Percentiles rank a stretch among this genome's conserved stretches.
Conservation (phyloP, 192 early-diverging fungal species). For the Coemansia nantahalensis region DNA sequence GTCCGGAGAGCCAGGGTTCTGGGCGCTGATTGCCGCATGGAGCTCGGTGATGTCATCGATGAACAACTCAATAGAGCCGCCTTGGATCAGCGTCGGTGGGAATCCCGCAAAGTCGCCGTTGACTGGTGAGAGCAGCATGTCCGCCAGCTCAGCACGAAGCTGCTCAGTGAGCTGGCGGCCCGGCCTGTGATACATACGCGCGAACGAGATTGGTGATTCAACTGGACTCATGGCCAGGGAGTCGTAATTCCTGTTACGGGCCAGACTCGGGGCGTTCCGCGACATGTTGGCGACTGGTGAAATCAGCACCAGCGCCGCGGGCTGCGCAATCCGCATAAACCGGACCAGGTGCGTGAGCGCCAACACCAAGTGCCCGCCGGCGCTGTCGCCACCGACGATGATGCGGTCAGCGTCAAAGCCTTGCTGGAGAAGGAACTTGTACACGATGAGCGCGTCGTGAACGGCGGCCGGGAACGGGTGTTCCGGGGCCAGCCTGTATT, state of each 20-base stretch:
- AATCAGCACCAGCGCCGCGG: slow-evolving; percentile 56
- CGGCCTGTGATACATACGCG: slow-evolving; percentile 29
- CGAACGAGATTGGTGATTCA: slow-evolving; percentile 11
- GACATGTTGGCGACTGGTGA: slow-evolving; percentile 40
- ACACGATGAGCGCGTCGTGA: slow-evolving; percentile 59
- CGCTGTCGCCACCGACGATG: slow-evolving; percentile 64
- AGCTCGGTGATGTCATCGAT: slow-evolving; percentile 27
- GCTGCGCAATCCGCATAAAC: slow-evolving; percentile 45
- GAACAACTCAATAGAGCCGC: slow-evolving; percentile 26
- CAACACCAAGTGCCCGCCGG: slow-evolving; percentile 63
- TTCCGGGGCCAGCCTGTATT: slow-evolving; percentile 38
- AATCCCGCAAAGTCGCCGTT: no score
- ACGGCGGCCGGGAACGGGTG: slow-evolving; percentile 56
- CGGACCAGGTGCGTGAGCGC: slow-evolving; percentile 59
- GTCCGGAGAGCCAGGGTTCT: neutral
- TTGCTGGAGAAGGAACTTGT: slow-evolving; percentile 54
- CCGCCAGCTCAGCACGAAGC: slow-evolving; percentile 13
- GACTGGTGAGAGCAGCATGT: slow-evolving; percentile 31
- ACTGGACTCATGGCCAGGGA: slow-evolving; percentile 9
- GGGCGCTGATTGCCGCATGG: slow-evolving; percentile 12
- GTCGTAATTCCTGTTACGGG: slow-evolving; percentile 19
- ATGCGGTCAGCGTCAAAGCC: slow-evolving; percentile 59
- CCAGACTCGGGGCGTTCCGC: neutral
- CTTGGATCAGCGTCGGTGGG: slow-evolving; percentile 40
- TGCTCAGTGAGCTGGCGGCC: slow-evolving; percentile 12